Base-by-base conservation (phyloP, 2,329 filamentous ascomycete genomes). In the Monosporascus sp. region DNA sequence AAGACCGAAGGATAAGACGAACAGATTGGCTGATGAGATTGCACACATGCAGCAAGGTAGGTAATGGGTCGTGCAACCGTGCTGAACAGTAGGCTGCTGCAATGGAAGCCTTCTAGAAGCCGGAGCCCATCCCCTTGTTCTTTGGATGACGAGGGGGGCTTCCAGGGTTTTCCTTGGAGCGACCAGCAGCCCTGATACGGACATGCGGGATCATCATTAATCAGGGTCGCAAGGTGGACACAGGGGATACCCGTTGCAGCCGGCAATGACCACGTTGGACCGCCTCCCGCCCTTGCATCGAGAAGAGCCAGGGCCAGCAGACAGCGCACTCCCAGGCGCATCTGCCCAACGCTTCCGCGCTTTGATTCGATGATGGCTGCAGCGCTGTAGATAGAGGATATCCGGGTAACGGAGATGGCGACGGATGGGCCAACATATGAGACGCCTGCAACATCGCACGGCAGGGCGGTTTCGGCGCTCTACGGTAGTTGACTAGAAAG, bases 381-480 rank as follows among this genome's bases (percentile, higher is more conserved):
- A 24, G 24, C 22, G 17, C 22, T 31, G 43, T 4, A 31, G 11
- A n/a, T 20, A 5, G 26, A 8, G 5, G 20, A n/a, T 11, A 11
- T 2, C 24, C 14, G 20, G 24, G 43, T 26, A 24, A 19, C 24
- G 43, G 24, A 22, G 43, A 17, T 24, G 43, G 26, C 20, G 43
- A 24, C 43, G 43, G 3, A n/a, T 46, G 43, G 22, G n/a, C 31
- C 43, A 7, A 27, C 24, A 46, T 35, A 46, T 17, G 38, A 35
- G 35, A 48, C 24, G 20, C 19, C 27, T 27, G 49, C 55, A 50
- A 53, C 55, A 54, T 60, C 57, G 56, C 60, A 62, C 57, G 41
- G 54, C 57, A 62, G 57, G 49, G 57, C 56, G 58, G 57, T 60
- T 61, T 62, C 57, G 60, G 60, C 58, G 57, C 57, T 57, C 55